A percentile compares a stretch with the other conserved stretches of the same genome.
These are phyloP conservation scores for Eucalyptus regnans DNA, from an alignment of 345 rosid species.

Conservation along the genomic window DNA sequence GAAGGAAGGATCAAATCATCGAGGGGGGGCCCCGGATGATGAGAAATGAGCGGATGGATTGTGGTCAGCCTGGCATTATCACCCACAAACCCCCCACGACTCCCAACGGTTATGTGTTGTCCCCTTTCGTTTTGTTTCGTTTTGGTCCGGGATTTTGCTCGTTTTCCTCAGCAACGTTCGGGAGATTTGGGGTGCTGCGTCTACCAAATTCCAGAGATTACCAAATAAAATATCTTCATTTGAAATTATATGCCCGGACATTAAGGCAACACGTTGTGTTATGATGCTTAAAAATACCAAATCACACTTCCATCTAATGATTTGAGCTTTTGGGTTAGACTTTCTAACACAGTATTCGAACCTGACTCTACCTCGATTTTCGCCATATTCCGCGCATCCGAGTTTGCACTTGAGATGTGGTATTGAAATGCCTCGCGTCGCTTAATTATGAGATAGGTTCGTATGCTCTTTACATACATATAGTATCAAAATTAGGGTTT, in stretches of 20 bases:
- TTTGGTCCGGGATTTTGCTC: background rate
- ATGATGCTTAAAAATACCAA: background rate
- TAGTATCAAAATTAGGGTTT: background rate
- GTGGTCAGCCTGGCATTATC: background rate
- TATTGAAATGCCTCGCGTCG: fast-evolving
- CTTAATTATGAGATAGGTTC: background rate
- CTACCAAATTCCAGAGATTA: background rate
- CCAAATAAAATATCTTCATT: background rate
- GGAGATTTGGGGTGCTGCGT: background rate
- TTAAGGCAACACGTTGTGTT: background rate
- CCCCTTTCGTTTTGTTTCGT: background rate
- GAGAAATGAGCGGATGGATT: background rate
- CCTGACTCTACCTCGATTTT: fast-evolving
- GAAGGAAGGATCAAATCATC: background rate
- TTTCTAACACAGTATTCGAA: fast-evolving
- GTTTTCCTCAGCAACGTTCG: background rate
- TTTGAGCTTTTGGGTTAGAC: fast-evolving
- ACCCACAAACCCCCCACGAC: background rate
- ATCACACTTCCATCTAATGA: no score
- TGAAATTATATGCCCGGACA: background rate
- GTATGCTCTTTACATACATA: fast-evolving
- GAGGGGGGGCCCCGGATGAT: background rate
- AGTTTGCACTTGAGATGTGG: background rate
- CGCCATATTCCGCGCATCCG: fast-evolving
- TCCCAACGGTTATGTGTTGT: background rate